Evolutionary conservation across 192 early-diverging fungal genomes (phyloP).

Genomic region (Backusella sp.): DNA sequence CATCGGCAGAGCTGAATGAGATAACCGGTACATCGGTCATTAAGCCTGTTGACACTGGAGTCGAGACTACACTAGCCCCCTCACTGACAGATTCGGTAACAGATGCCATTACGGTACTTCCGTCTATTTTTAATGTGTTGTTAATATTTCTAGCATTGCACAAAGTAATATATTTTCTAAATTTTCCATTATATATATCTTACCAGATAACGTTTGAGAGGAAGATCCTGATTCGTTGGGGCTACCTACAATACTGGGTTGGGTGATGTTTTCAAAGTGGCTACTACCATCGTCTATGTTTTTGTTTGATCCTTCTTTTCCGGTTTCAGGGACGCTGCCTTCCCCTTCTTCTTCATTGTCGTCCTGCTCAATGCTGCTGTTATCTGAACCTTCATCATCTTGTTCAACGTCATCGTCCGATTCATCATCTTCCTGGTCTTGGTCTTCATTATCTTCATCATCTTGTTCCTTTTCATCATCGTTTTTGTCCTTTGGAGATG

Average conservation of each 20-base stretch:
- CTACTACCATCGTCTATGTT: neutral
- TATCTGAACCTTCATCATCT: neutral
- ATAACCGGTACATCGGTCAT: neutral
- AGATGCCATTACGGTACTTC: neutral
- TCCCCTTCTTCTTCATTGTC: neutral
- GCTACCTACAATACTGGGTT: neutral
- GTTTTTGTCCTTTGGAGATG: neutral
- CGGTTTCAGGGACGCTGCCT: neutral
- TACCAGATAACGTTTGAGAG: neutral
- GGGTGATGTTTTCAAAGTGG: neutral
- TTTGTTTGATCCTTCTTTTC: neutral
- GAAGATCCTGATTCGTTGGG: neutral
- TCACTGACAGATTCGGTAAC: conserved; percentile 5
- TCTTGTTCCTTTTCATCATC: neutral
- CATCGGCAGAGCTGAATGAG: neutral
- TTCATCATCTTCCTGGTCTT: neutral
- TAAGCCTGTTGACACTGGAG: neutral
- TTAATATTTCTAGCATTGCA: neutral
- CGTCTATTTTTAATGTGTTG: neutral
- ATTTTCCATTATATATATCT: neutral
- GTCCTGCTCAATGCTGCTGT: neutral
- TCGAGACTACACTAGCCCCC: neutral
- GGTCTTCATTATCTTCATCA: neutral
- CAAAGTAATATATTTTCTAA: neutral
- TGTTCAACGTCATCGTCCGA: neutral